Base-by-base conservation (phyloP, 768 basidiomycete species). In the Ephemerocybe angulata region DNA sequence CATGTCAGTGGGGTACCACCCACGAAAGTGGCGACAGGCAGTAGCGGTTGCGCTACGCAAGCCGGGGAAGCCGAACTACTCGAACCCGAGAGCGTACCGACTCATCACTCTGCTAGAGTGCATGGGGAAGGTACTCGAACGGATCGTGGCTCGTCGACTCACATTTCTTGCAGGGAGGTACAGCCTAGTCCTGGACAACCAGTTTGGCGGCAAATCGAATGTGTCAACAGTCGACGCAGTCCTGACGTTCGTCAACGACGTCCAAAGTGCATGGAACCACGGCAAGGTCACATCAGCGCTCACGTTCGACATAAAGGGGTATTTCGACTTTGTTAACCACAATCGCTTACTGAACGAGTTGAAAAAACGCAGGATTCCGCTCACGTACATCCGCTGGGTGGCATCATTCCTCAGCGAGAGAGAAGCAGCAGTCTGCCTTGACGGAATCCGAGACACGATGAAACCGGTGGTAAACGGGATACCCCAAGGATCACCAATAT, bases 1-100 rank as follows among this genome's bases (percentile, higher is more conserved):
- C 54, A 51, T 68, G 2, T 22, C 43, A 21, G 50, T 44, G n/a
- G 67, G 68, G 0, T 65, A 62, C 58, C 64, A 70, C 54, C 66
- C 65, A 3, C 51, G 55, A 28, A 19, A 44, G 27, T 73, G 66
- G 65, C 19, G 58, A 4, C 58, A 58, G n/a, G 63, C 70, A 4
- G 62, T 68, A 1, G 67, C 68, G 1, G 65, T 72, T 0, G 67
- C 67, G 1, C 60, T 75, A 0, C 51, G 58, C 5, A 76, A 76
- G 63, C 69, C 69, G 0, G 59, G 64, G 27, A 76, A 76, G 53
- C 63, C 66, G 0, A 66, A 73, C 60, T 73, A 75, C 60, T 65
- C 67, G 0, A 61, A 67, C 47, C 67, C 70, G 0, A 44, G 65
- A 7, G 66, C 74, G 1, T 76, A 74, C 60, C 48, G 66, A 0